Conservation (phyloP, 305 asterid species). For the Petunia hybrid region DNA sequence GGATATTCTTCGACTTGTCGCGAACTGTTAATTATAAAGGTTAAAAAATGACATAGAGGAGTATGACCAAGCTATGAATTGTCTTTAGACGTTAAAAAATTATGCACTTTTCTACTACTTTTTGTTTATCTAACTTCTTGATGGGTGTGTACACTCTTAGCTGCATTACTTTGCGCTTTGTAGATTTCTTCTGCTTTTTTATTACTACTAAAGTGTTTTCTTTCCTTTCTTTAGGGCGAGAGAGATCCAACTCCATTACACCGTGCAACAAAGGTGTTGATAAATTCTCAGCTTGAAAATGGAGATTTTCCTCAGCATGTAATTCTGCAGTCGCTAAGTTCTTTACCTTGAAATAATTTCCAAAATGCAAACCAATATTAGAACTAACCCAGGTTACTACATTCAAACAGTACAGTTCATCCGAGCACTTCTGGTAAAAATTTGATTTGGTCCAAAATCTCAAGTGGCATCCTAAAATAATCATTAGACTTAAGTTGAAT, state of each 20-base stretch:
- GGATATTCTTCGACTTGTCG: background rate
- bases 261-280: conserved; percentile 74
- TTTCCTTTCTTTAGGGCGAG: conserved; percentile 62
- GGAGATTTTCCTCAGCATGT: conserved; percentile 95
- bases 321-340: conserved; percentile 31
- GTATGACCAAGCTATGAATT: background rate
- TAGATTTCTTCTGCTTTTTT: background rate
- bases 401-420: background rate
- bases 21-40: background rate
- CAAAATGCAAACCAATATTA: background rate
- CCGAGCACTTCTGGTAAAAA: background rate
- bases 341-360: background rate
- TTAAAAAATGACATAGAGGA: background rate
- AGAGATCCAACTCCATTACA: conserved; percentile 86
- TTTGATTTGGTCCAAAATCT: background rate
- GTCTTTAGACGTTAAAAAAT: background rate
- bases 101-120: background rate
- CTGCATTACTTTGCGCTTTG: conserved; percentile 9
- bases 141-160: background rate
- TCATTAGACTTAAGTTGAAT: background rate
- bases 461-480: background rate
- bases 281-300: conserved; percentile 82
- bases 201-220: background rate
- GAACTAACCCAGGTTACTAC: background rate
- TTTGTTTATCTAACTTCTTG: background rate